These are phyloP conservation scores for Chaetomium tenue DNA, from an alignment of 495 filamentous ascomycete species.

Conservation along the genomic window DNA sequence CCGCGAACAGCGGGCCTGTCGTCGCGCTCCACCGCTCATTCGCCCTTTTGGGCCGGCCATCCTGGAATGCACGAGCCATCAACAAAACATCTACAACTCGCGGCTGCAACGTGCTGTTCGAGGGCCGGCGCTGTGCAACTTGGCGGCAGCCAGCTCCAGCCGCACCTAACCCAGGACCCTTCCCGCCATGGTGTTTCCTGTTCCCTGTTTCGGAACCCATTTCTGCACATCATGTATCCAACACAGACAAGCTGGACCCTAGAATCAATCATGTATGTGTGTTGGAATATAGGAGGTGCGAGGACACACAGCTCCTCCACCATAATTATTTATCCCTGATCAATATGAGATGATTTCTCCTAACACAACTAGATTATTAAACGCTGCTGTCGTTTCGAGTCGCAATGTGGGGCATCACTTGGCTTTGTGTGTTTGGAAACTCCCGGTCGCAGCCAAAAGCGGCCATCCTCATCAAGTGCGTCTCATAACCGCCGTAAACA, in stretches of 20 bases:
- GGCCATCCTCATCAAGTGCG: neutral
- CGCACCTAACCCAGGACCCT: neutral
- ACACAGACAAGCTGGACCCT: no score
- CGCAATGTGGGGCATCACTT: neutral
- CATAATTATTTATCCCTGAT: no score
- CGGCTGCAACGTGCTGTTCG: neutral
- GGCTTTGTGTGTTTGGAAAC: neutral
- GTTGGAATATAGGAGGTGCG: no score
- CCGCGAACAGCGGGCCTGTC: neutral
- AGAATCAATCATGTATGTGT: no score
- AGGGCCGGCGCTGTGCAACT: slow-evolving; percentile 30
- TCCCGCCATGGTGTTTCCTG: no score
- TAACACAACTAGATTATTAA: no score
- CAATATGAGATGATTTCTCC: no score
- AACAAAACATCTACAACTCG: slow-evolving; percentile 20
- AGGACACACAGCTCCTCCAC: no score
- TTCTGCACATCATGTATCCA: no score
- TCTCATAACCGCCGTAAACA: slow-evolving; percentile 4
- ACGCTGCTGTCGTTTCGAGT: no score
- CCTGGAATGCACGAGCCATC: slow-evolving; percentile 21
- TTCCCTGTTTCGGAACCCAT: no score
- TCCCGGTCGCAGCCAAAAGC: neutral
- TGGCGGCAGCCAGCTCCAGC: slow-evolving; percentile 20
- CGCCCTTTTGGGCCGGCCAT: slow-evolving; percentile 10
- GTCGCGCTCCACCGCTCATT: slow-evolving; percentile 19